These are phyloP conservation scores for Mollisia scopiformis DNA, from an alignment of 2,329 filamentous ascomycete species.

Conservation along the genomic window DNA sequence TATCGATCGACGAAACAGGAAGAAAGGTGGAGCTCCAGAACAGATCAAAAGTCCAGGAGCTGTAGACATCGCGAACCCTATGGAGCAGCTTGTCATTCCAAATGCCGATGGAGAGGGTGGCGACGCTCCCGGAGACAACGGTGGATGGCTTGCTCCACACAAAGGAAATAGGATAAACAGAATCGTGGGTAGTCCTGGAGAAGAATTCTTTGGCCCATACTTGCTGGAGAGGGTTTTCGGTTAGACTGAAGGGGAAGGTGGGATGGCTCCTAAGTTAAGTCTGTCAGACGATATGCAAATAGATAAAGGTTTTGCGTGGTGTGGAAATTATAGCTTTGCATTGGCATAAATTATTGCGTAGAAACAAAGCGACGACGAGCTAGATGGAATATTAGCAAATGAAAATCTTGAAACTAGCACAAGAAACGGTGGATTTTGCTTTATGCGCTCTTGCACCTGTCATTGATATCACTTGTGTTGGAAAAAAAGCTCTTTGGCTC, in stretches of 20 bases:
- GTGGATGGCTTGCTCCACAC: constrained; percentile 73
- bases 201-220: constrained; percentile 65
- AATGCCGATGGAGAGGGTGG: constrained; percentile 49
- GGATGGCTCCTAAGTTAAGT: neutral
- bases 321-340: no score
- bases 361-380: neutral
- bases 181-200: constrained; percentile 71
- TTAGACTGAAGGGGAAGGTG: constrained; percentile 2
- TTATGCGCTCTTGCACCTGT: no score
- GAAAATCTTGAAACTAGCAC: no score
- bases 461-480: no score
- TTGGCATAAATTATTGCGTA: no score
- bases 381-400: no score
- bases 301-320: no score
- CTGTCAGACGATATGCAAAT: no score
- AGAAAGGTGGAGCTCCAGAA: constrained; percentile 48
- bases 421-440: no score
- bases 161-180: constrained; percentile 82
- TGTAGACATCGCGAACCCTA: constrained; percentile 39
- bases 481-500: neutral
- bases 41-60: constrained; percentile 37
- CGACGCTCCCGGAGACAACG: constrained; percentile 69
- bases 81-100: constrained; percentile 41
- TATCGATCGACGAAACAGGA: constrained; percentile 69
- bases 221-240: constrained; percentile 62